phyloP scores from a whole-genome alignment of 768 basidiomycete genomes.

The Boletus subcaerulescens region DNA sequence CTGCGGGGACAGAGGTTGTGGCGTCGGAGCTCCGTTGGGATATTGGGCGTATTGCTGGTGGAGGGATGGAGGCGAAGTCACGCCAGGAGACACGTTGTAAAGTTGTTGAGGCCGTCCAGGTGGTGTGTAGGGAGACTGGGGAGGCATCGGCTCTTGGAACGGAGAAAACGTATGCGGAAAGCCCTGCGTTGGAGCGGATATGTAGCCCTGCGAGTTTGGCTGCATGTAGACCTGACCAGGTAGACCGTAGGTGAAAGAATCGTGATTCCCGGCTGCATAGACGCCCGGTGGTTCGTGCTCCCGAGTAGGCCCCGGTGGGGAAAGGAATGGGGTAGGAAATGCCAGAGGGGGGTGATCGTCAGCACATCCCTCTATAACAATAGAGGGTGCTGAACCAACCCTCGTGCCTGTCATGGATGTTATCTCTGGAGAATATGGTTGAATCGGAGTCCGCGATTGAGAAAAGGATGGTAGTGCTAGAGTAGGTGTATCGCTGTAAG shows the following conservation, averaged over 20 bases:
- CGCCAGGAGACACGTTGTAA: conserved; percentile 1
- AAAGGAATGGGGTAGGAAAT: conserved; percentile 5
- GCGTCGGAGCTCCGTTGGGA: conserved; percentile 1
- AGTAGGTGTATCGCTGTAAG: conserved; percentile 12
- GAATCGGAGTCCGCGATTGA: conserved; percentile 6
- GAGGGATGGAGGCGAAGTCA: conserved; percentile 1
- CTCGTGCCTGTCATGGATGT: neutral
- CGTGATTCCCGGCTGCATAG: neutral
- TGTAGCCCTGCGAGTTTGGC: conserved; percentile 10
- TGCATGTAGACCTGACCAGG: conserved; percentile 11
- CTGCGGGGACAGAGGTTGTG: conserved; percentile 12
- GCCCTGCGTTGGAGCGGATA: neutral
- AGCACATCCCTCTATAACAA: conserved; percentile 15
- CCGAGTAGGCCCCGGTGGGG: neutral
- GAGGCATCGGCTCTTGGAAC: conserved; percentile 5
- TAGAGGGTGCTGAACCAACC: conserved; percentile 12
- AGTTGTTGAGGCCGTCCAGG: conserved; percentile 15
- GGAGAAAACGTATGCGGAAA: conserved; percentile 6
- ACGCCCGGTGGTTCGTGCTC: neutral
- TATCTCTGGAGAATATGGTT: conserved; percentile 2
- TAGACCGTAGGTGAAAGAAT: neutral
- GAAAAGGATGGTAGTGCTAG: conserved; percentile 6
- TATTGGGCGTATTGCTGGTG: conserved; percentile 18
- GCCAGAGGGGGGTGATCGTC: neutral
- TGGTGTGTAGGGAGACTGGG: conserved; percentile 7